phyloP scores from a whole-genome alignment of 768 basidiomycete genomes.

The Leccinum olivaceopallidum region DNA sequence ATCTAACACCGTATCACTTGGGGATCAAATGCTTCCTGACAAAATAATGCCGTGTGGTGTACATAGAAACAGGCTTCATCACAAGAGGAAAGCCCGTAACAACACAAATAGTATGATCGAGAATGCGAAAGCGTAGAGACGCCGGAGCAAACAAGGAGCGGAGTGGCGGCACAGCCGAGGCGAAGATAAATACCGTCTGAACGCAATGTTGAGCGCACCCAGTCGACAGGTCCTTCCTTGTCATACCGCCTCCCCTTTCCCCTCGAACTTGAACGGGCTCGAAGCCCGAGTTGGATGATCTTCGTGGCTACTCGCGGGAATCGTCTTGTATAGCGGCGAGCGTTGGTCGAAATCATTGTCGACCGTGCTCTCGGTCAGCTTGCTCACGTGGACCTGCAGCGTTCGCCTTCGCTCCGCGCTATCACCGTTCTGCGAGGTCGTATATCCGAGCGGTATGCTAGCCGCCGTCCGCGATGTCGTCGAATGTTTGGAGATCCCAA shows the following conservation, averaged over 20 bases:
- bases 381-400: not conserved
- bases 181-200: no score
- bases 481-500: not conserved
- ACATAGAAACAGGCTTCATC: not conserved
- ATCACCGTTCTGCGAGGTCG: no score
- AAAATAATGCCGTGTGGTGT: not conserved
- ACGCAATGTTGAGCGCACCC: not conserved
- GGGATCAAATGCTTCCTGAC: not conserved
- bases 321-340: not conserved
- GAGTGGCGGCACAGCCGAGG: no score
- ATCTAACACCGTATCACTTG: no score
- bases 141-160: not conserved
- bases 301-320: not conserved
- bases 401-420: not conserved
- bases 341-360: not conserved
- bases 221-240: not conserved
- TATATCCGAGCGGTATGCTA: not conserved
- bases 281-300: not conserved
- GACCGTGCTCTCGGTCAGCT: not conserved
- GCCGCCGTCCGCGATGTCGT: not conserved
- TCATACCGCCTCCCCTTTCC: not conserved
- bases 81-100: not conserved
- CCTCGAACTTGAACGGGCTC: not conserved
- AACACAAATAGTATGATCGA: not conserved
- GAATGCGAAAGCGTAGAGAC: not conserved